Percentiles rank a stretch among this genome's conserved stretches.
Evolutionary conservation across 2,329 filamentous ascomycete species (phyloP).

Genomic region (Colletotrichum tropicale): DNA sequence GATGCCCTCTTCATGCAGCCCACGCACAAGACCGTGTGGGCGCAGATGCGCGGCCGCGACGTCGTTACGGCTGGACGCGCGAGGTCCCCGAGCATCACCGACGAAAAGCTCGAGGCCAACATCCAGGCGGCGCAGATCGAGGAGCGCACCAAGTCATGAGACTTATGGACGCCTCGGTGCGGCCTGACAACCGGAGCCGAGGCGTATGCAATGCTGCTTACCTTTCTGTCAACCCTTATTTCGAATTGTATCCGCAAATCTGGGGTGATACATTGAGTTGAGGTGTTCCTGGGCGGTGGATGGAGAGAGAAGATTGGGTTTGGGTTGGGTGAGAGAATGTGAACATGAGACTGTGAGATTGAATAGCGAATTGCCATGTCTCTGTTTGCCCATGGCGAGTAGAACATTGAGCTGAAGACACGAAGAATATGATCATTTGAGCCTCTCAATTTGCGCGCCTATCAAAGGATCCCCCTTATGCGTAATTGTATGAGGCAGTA

Average conservation of each 20-base stretch:
- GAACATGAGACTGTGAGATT: not conserved
- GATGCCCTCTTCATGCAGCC: constrained; percentile 37
- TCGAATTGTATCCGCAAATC: not conserved
- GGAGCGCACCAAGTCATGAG: constrained; percentile 7
- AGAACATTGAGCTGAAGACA: not conserved
- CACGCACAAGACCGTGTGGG: constrained; percentile 36
- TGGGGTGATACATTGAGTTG: not conserved
- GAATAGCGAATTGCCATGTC: not conserved
- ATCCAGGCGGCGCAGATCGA: constrained; percentile 13
- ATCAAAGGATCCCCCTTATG: no score
- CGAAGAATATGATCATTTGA: not conserved
- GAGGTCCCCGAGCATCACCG: constrained; percentile 3
- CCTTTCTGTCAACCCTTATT: not conserved
- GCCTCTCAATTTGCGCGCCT: fast-evolving
- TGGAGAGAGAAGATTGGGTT: not conserved
- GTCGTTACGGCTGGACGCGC: not conserved
- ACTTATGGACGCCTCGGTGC: not conserved
- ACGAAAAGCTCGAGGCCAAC: constrained; percentile 18
- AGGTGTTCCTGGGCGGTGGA: not conserved
- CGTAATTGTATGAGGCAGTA: no score
- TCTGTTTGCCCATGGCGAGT: not conserved
- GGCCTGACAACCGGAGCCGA: not conserved
- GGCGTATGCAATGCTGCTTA: not conserved
- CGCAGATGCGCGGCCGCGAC: constrained; percentile 20
- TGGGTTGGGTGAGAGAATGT: fast-evolving